Base-by-base conservation (phyloP, 805 yeast species). In the Myxozyma neglecta region DNA sequence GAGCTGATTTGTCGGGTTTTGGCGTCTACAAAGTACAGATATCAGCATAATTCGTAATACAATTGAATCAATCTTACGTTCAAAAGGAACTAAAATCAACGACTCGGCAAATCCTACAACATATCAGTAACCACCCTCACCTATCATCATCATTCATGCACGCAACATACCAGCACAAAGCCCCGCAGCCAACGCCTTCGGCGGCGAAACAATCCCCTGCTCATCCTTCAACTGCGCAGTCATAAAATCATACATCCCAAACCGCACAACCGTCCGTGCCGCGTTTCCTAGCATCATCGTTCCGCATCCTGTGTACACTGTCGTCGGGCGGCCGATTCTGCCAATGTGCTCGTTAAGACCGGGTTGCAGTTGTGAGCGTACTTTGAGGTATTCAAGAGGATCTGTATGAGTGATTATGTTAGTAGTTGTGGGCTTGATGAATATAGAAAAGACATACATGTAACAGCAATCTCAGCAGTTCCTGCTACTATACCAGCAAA, bases 41-140 rank as follows among this genome's bases (percentile, higher is more conserved):
- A 8, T 11, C 13, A 11, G 37, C 37, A 39, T 11, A 8, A 2
- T 5, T 13, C 14, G 7, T 13, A 13, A 6, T n/a, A 9, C 6
- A 51, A 37, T 36, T 6, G 9, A 14, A 7, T 44, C 18, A 8
- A 32, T 16, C 65, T 48, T 44, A 54, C 75, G 89, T 71, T 93
- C 99, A 72, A 93, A 92, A 0, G 98, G 99, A 18, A 94, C 88
- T 24, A 93, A 84, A 80, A 88, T 83, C 20, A 91, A 65, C 1
- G 96, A 85, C 73, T 94, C 98, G 48, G 86, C 76, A 60, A 88
- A 79, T 1, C 96, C 98, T 60, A 46, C 9, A 29, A 50, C 9
- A 36, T 32, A 29, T 16, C 18, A 18, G 35, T 16, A 46, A 29
- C 46, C 3, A 13, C 10, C 37, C n/a, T 3, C 6, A 24, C 51